These are phyloP conservation scores for Agastache rugosa DNA, from an alignment of 257 asterid species.

Conservation along the genomic window DNA sequence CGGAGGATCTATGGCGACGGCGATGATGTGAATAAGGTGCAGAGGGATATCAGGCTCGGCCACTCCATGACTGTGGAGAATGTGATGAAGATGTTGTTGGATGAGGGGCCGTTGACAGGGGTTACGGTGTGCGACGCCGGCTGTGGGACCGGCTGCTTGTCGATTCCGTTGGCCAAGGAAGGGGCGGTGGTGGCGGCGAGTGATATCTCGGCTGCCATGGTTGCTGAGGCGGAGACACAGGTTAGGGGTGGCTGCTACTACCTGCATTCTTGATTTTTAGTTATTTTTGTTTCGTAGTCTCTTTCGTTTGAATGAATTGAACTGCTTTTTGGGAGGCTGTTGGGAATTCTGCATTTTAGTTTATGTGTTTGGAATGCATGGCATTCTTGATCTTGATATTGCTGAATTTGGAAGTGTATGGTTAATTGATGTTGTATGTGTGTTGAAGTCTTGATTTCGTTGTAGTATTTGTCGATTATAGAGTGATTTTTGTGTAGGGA, in stretches of 20 bases:
- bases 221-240: slow-evolving; percentile 85
- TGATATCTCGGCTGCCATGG: slow-evolving; percentile 97
- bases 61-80: slow-evolving; percentile 89
- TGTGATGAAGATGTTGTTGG: slow-evolving; percentile 79
- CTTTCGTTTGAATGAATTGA: not conserved
- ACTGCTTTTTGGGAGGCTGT: not conserved
- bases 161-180: slow-evolving; percentile 90
- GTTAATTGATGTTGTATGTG: not conserved
- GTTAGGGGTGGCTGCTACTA: slow-evolving; percentile 39
- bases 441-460: slow-evolving; percentile 8
- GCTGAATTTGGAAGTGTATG: slow-evolving; percentile 4
- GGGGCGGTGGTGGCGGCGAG: slow-evolving; percentile 88
- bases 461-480: not conserved
- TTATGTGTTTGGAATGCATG: not conserved
- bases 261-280: slow-evolving; percentile 3
- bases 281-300: not conserved
- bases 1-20: slow-evolving; percentile 84
- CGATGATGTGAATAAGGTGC: slow-evolving; percentile 84
- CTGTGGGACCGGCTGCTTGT: slow-evolving; percentile 84
- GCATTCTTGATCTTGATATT: slow-evolving; percentile 1
- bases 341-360: slow-evolving; percentile 4
- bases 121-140: slow-evolving; percentile 93
- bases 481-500: not conserved
- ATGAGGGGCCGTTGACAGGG: slow-evolving; percentile 73
- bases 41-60: slow-evolving; percentile 78